Percentiles rank a stretch among this genome's conserved stretches.
Conservation (phyloP, 345 rosid genomes). For the Erucastrum elatum region DNA sequence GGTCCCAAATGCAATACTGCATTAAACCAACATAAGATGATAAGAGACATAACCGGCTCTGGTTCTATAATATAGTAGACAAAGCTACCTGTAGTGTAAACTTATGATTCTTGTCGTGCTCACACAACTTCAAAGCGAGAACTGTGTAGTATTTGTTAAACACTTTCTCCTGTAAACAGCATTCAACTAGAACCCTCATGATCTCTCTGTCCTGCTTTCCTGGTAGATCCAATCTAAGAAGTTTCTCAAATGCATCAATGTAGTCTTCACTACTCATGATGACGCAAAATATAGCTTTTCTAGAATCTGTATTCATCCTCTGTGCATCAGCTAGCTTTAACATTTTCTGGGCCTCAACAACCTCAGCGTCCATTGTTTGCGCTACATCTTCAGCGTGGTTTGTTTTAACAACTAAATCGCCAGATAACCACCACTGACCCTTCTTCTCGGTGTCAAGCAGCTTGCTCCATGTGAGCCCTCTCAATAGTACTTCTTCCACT, state of each 20-base stretch:
- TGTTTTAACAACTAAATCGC: constrained; percentile 44
- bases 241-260: constrained; percentile 88
- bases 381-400: constrained; percentile 68
- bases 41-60: background rate
- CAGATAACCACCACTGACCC: constrained; percentile 96
- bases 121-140: constrained; percentile 80
- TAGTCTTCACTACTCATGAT: constrained; percentile 95
- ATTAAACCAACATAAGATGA: background rate
- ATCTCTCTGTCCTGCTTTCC: constrained; percentile 96
- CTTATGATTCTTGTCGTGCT: constrained; percentile 86
- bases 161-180: constrained; percentile 83
- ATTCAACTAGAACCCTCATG: constrained; percentile 81
- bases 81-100: constrained; percentile 72
- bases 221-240: constrained; percentile 72
- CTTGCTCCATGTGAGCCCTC: constrained; percentile 89
- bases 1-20: constrained; percentile 93
- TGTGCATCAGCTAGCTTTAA: constrained; percentile 89
- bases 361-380: constrained; percentile 79
- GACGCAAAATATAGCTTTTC: constrained; percentile 90
- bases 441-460: constrained; percentile 83
- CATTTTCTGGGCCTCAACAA: constrained; percentile 79
- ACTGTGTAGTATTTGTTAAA: constrained; percentile 82
- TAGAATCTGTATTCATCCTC: constrained; percentile 90
- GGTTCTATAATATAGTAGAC: background rate
- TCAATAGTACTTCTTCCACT: constrained; percentile 64